phyloP scores from a whole-genome alignment of 139 green algal genomes.

The Yamagishiella unicocca region DNA sequence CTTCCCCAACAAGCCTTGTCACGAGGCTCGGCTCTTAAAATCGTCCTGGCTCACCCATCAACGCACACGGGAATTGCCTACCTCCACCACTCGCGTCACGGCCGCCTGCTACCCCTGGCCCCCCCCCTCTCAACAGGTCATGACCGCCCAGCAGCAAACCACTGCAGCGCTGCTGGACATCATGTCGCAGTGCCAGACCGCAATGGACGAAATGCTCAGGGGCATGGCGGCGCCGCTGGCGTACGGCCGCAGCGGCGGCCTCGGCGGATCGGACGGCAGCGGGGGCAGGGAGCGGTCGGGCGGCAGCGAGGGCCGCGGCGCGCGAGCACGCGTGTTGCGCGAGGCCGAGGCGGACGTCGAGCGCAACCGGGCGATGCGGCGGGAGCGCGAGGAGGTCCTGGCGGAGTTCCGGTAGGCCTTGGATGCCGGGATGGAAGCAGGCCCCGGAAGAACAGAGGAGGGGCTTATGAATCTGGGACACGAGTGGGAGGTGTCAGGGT shows the following conservation, averaged over 20 bases:
- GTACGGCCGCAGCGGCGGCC: background rate
- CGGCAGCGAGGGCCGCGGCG: background rate
- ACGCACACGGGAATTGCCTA: too few species aligned
- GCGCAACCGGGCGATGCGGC: conserved; percentile 28
- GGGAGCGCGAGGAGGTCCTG: conserved; percentile 62
- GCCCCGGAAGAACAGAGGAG: too few species aligned
- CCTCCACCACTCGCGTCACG: too few species aligned
- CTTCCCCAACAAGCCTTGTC: too few species aligned
- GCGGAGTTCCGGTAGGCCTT: conserved; percentile 62
- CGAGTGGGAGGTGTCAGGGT: too few species aligned
- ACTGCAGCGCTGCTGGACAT: conserved; percentile 67
- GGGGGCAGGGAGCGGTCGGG: background rate
- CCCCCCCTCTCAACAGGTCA: background rate
- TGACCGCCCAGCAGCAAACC: conserved; percentile 70
- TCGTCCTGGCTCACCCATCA: too few species aligned
- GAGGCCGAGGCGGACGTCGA: conserved; percentile 37
- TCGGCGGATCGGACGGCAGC: background rate
- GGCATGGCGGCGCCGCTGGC: background rate
- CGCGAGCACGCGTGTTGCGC: conserved; percentile 17
- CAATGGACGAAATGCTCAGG: background rate
- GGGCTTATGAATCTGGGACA: too few species aligned
- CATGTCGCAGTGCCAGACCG: conserved; percentile 16
- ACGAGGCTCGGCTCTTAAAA: too few species aligned
- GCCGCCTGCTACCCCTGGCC: background rate
- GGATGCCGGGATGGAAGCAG: too few species aligned